Conservation (phyloP, 208 protist species). For the Acanthamoeba royreba region DNA sequence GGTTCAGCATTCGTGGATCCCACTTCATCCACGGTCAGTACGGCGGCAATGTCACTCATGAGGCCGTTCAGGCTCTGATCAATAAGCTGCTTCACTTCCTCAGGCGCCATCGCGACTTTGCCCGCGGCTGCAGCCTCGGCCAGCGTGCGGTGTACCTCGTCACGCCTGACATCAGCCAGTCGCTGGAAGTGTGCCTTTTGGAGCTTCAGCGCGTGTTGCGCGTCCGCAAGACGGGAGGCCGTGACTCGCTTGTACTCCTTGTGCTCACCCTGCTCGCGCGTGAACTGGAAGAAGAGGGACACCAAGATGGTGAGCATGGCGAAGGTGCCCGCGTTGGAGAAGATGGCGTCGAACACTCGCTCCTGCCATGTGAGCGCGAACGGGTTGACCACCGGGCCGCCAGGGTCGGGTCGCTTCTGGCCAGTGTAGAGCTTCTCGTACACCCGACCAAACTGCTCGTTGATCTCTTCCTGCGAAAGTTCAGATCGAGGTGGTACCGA, state of each 20-base stretch:
- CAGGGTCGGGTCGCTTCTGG: neutral
- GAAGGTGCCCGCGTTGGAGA: neutral
- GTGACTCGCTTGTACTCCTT: slow-evolving; percentile 27
- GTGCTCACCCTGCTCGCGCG: neutral
- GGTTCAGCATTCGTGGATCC: neutral
- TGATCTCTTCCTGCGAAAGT: neutral
- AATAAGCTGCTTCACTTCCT: neutral
- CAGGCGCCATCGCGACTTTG: neutral
- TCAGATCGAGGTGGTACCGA: neutral
- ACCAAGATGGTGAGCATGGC: neutral
- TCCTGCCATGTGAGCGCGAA: neutral
- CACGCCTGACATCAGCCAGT: neutral
- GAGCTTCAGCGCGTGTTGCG: neutral
- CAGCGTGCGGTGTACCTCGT: neutral
- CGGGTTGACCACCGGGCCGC: neutral
- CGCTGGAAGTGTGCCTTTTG: neutral
- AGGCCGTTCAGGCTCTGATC: neutral
- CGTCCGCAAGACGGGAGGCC: neutral
- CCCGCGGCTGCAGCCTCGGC: neutral
- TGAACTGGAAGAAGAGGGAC: neutral
- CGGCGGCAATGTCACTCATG: neutral
- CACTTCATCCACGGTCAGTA: neutral
- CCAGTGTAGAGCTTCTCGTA: neutral
- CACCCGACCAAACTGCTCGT: neutral
- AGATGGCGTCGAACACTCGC: neutral